phyloP scores from a whole-genome alignment of 352 stramenopile genomes.

The Lagenidium giganteum region DNA sequence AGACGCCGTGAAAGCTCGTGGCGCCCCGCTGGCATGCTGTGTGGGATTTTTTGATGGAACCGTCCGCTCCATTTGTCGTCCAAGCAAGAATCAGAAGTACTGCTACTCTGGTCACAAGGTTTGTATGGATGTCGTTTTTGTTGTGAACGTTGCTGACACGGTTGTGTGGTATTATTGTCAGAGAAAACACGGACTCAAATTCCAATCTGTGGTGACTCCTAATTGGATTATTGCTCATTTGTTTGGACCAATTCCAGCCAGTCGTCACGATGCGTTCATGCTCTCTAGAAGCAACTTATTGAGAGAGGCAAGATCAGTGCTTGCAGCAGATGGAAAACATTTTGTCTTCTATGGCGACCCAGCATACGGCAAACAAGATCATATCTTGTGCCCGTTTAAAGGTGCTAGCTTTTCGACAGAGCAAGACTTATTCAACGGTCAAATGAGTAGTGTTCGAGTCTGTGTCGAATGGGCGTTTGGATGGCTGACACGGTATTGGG shows the following conservation, averaged over 20 bases:
- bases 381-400: constrained; percentile 1
- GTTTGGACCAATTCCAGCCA: constrained; percentile 3
- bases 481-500: constrained; percentile 2
- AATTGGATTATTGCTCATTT: constrained; percentile 3
- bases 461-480: constrained; percentile 9
- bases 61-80: constrained; percentile 4
- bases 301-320: too few relatives aligned
- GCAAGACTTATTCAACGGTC: constrained; percentile 4
- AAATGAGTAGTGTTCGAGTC: not conserved
- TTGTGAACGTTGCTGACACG: too few relatives aligned
- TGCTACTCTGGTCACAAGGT: constrained; percentile 9
- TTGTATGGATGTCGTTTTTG: too few relatives aligned
- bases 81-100: constrained; percentile 1
- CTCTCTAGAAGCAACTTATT: not conserved
- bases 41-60: constrained; percentile 15
- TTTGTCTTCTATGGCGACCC: constrained; percentile 6
- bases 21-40: too few relatives aligned
- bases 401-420: not conserved
- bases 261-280: constrained; percentile 4
- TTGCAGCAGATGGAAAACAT: too few relatives aligned
- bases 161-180: too few relatives aligned
- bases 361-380: not conserved
- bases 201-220: constrained; percentile 1
- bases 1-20: too few relatives aligned
- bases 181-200: constrained; percentile 4